Percentiles rank a stretch among this genome's conserved stretches.
These are phyloP conservation scores for Solanum medicagineum DNA, from an alignment of 257 asterid genomes.

Conservation along the genomic window DNA sequence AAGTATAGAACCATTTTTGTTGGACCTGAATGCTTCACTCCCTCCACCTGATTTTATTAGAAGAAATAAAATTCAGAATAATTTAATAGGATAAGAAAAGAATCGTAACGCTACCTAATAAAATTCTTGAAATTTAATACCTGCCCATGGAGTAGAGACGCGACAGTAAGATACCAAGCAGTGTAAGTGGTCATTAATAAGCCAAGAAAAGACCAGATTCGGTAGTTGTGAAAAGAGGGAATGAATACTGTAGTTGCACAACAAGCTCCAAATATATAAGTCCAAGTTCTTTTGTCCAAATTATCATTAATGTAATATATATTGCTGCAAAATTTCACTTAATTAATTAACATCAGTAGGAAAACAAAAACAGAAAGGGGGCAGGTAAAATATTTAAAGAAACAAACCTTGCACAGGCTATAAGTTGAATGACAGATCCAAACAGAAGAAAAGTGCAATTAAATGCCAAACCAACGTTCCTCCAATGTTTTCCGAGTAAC, in stretches of 20 bases:
- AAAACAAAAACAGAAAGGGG: neutral
- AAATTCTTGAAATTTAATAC: slow-evolving; percentile 9
- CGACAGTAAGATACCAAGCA: slow-evolving; percentile 88
- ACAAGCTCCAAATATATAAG: slow-evolving; percentile 88
- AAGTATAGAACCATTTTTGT: slow-evolving; percentile 65
- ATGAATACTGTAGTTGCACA: slow-evolving; percentile 93
- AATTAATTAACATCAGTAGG: neutral
- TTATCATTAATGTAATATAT: slow-evolving; percentile 88
- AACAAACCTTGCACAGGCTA: slow-evolving; percentile 87
- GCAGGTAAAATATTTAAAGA: neutral
- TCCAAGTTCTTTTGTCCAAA: slow-evolving; percentile 97
- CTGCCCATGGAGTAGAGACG: slow-evolving; percentile 86
- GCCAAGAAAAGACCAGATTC: slow-evolving; percentile 93
- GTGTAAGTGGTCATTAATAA: slow-evolving; percentile 90
- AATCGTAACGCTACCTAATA: neutral
- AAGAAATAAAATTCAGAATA: neutral
- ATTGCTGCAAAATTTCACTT: slow-evolving; percentile 42
- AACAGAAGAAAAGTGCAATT: slow-evolving; percentile 91
- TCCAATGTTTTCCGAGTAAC: slow-evolving; percentile 81
- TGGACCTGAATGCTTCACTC: slow-evolving; percentile 75
- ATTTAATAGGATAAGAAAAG: neutral
- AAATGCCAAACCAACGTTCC: slow-evolving; percentile 93
- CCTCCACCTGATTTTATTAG: slow-evolving; percentile 34
- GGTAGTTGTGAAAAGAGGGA: slow-evolving; percentile 82
- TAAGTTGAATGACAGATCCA: slow-evolving; percentile 96